Conservation (phyloP, 1,284 basidiomycete genomes). For the Nidula niveotomentosa region DNA sequence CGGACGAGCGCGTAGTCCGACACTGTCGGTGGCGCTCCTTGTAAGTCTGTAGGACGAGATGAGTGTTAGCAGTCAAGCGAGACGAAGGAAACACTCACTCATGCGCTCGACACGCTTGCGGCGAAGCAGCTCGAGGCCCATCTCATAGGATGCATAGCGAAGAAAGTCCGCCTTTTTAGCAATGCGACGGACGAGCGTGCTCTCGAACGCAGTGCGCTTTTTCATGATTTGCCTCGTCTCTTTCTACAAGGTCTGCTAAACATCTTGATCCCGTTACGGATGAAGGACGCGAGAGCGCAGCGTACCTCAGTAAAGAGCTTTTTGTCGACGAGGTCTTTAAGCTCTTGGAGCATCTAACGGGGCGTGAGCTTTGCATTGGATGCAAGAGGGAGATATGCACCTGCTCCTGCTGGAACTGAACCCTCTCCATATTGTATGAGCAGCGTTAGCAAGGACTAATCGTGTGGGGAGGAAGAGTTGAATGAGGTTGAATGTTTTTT, state of each 20-base stretch:
- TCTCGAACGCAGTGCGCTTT: constrained; percentile 85
- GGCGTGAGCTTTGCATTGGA: too few species aligned
- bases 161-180: constrained; percentile 89
- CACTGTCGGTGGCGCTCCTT: constrained; percentile 56
- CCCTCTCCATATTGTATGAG: constrained; percentile 76
- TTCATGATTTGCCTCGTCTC: constrained; percentile 88
- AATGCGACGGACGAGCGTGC: constrained; percentile 78
- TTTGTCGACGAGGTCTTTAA: constrained; percentile 91
- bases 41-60: constrained; percentile 39
- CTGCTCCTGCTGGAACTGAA: constrained; percentile 94
- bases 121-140: constrained; percentile 81
- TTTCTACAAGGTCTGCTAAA: constrained; percentile 39
- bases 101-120: constrained; percentile 73
- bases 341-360: constrained; percentile 94
- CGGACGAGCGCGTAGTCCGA: constrained; percentile 84
- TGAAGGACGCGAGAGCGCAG: constrained; percentile 4
- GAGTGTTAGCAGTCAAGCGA: not conserved
- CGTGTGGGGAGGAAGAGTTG: too few species aligned
- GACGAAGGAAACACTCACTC: constrained; percentile 46
- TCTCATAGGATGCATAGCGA: constrained; percentile 92
- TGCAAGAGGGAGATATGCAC: too few species aligned
- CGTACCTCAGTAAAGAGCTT: constrained; percentile 83
- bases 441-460: too few species aligned
- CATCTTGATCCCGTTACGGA: constrained; percentile 6
- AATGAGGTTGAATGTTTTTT: too few species aligned